These are phyloP conservation scores for Penicillium cosmopolitanum DNA, from an alignment of 495 filamentous ascomycete genomes.

Conservation along the genomic window DNA sequence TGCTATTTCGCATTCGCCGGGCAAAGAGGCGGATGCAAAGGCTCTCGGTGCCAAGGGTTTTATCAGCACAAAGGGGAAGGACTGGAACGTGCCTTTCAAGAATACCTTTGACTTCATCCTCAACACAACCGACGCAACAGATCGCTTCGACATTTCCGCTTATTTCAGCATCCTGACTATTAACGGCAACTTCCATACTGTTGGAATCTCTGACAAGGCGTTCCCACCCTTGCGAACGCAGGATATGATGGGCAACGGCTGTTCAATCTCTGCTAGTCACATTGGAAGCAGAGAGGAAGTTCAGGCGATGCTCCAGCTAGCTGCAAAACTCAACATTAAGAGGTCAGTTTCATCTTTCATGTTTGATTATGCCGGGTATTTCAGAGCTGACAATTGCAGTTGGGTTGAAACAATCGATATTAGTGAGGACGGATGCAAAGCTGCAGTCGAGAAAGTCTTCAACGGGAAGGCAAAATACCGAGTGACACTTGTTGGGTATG, in stretches of 20 bases:
- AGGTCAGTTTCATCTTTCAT: background rate
- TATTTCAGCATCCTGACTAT: slow-evolving; percentile 65
- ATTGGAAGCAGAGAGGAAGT: slow-evolving; percentile 51
- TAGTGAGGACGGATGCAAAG: background rate
- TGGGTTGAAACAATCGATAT: slow-evolving; percentile 2
- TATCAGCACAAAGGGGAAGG: slow-evolving; percentile 74
- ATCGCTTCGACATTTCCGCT: background rate
- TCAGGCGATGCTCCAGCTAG: slow-evolving; percentile 72
- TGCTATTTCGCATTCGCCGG: slow-evolving; percentile 65
- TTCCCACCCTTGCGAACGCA: slow-evolving; percentile 47
- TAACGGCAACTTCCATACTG: slow-evolving; percentile 71
- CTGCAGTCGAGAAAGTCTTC: background rate
- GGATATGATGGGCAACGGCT: background rate
- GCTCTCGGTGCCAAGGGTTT: slow-evolving; percentile 57
- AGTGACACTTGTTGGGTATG: background rate
- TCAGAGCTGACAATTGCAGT: background rate
- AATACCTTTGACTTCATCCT: background rate
- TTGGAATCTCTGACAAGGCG: slow-evolving; percentile 66
- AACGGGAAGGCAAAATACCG: background rate
- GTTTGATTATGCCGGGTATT: no score
- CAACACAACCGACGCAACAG: slow-evolving; percentile 1
- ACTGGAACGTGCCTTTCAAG: slow-evolving; percentile 65
- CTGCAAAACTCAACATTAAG: background rate
- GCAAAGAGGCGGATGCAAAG: slow-evolving; percentile 66
- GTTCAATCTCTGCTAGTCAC: background rate